These are phyloP conservation scores for Syncephalastrum contaminatum DNA, from an alignment of 371 early-diverging fungal genomes.

Conservation along the genomic window DNA sequence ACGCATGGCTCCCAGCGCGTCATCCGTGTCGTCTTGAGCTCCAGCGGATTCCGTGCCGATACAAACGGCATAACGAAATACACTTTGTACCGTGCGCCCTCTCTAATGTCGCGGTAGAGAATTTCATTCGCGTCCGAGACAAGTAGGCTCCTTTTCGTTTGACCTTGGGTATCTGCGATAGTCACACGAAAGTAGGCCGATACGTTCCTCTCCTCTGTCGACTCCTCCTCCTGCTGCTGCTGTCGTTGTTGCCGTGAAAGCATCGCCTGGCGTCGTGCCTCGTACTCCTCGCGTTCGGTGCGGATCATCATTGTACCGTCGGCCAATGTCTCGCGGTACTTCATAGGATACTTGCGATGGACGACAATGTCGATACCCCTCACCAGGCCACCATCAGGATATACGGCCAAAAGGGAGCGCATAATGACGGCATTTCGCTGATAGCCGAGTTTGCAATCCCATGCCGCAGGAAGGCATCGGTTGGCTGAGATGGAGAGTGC, in stretches of 20 bases:
- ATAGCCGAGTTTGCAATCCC: conserved; percentile 75
- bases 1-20: conserved; percentile 46
- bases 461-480: conserved; percentile 58
- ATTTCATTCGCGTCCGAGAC: conserved; percentile 32
- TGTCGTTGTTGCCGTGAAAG: conserved; percentile 25
- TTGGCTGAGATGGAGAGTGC: conserved; percentile 56
- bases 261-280: conserved; percentile 25
- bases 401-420: conserved; percentile 38
- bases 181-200: conserved; percentile 42
- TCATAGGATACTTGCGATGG: conserved; percentile 60
- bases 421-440: conserved; percentile 38
- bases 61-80: conserved; percentile 40
- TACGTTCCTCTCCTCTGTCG: conserved; percentile 40
- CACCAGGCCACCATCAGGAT: conserved; percentile 69
- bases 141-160: conserved; percentile 15
- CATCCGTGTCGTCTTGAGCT: conserved; percentile 40
- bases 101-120: conserved; percentile 27
- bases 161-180: conserved; percentile 8
- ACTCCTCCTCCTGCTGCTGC: conserved; percentile 18
- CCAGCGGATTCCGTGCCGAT: conserved; percentile 32
- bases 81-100: conserved; percentile 25
- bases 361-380: conserved; percentile 70
- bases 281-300: conserved; percentile 61
- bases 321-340: conserved; percentile 53
- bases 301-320: conserved; percentile 50